Percentiles rank a stretch among this genome's conserved stretches.
These are phyloP conservation scores for Pythium aquatile DNA, from an alignment of 352 stramenopile genomes.

Conservation along the genomic window DNA sequence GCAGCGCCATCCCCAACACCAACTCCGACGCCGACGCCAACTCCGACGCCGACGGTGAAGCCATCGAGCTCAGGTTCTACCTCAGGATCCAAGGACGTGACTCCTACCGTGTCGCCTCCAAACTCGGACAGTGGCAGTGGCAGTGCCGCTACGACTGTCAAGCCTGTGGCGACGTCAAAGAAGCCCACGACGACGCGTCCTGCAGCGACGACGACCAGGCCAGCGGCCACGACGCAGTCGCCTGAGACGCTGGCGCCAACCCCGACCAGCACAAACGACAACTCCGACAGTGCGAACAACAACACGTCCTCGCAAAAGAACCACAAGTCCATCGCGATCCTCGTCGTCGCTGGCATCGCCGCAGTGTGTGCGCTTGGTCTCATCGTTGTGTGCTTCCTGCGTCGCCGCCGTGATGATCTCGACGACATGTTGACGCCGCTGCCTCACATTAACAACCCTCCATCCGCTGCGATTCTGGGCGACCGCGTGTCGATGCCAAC, in stretches of 20 bases:
- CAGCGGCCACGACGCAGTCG: background rate
- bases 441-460: constrained; percentile 3
- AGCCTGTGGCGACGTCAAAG: constrained; percentile 19
- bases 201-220: background rate
- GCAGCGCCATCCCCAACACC: background rate
- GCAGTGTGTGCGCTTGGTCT: constrained; percentile 24
- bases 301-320: constrained; percentile 5
- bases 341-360: constrained; percentile 23
- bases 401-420: constrained; percentile 20
- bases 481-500: constrained; percentile 10
- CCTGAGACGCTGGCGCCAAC: constrained; percentile 10
- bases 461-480: background rate
- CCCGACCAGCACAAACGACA: constrained; percentile 5
- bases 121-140: constrained; percentile 11
- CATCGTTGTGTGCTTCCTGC: constrained; percentile 27
- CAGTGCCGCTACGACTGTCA: constrained; percentile 6
- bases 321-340: constrained; percentile 26
- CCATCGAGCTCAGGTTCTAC: background rate
- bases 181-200: constrained; percentile 5
- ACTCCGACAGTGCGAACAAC: background rate
- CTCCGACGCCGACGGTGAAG: constrained; percentile 2
- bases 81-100: constrained; percentile 6
- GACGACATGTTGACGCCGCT: constrained; percentile 23
- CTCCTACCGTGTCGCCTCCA: constrained; percentile 4
- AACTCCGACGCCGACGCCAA: constrained; percentile 5